Conservation (phyloP, 208 protist genomes). For the Endotrypanum monterogeii region DNA sequence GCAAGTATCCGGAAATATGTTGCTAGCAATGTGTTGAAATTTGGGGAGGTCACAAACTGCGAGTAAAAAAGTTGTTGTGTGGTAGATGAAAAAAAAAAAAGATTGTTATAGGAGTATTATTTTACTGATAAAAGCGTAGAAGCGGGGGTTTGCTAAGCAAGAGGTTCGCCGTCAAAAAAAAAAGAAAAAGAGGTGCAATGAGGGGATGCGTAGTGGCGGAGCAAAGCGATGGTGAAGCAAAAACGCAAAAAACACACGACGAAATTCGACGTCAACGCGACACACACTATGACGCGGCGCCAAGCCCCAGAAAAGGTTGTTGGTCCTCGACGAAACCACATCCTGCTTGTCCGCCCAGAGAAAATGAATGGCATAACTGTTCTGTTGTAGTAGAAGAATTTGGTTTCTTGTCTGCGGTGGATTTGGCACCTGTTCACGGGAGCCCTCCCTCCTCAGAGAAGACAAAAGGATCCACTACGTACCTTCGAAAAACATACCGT, state of each 20-base stretch:
- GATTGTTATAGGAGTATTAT: no score
- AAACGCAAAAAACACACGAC: background rate
- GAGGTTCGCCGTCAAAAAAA: background rate
- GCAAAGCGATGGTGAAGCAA: background rate
- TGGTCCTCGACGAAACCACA: background rate
- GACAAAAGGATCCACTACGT: background rate
- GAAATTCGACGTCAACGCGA: background rate
- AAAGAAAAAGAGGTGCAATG: background rate
- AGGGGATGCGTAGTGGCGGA: background rate
- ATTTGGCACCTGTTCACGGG: background rate
- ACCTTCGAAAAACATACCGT: background rate
- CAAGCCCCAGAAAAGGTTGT: background rate
- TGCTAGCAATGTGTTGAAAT: background rate
- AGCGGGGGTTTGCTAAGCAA: no score
- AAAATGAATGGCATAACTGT: background rate
- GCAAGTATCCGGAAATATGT: no score
- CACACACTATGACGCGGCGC: background rate
- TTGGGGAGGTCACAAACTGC: background rate
- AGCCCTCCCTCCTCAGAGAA: background rate
- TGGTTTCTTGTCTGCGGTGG: background rate
- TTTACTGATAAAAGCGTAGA: no score
- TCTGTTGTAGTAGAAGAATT: background rate
- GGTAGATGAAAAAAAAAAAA: slow-evolving; percentile 1
- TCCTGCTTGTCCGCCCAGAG: background rate
- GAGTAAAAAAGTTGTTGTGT: background rate